Conservation (phyloP, 305 asterid genomes). For the Euphrasia arctica region DNA sequence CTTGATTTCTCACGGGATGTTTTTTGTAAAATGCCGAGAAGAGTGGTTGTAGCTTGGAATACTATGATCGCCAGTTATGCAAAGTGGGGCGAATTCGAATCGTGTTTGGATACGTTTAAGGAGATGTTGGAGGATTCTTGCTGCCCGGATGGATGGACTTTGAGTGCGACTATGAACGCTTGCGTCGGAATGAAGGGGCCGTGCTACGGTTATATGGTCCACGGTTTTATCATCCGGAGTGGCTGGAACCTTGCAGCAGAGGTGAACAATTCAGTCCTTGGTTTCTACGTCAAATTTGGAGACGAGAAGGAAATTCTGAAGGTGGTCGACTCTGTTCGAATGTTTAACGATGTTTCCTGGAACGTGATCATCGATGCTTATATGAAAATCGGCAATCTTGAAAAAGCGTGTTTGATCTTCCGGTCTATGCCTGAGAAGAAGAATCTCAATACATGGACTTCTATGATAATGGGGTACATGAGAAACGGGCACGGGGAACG, state of each 20-base stretch:
- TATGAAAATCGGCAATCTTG: slow-evolving; percentile 53
- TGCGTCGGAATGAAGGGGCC: slow-evolving; percentile 44
- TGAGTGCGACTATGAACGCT: slow-evolving; percentile 54
- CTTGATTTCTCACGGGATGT: slow-evolving; percentile 37
- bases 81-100: slow-evolving; percentile 39
- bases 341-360: slow-evolving; percentile 54
- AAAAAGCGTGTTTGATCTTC: slow-evolving; percentile 41
- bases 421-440: slow-evolving; percentile 38
- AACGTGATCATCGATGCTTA: slow-evolving; percentile 65
- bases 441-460: slow-evolving; percentile 64
- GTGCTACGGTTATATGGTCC: slow-evolving; percentile 39
- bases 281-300: slow-evolving; percentile 50
- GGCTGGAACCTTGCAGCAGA: slow-evolving; percentile 65
- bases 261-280: slow-evolving; percentile 55
- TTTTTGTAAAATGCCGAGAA: slow-evolving; percentile 53
- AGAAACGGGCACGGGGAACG: slow-evolving; percentile 50
- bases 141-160: slow-evolving; percentile 56
- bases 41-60: slow-evolving; percentile 62
- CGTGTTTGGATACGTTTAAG: slow-evolving; percentile 50
- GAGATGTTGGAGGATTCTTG: slow-evolving; percentile 51
- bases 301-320: slow-evolving; percentile 45
- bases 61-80: slow-evolving; percentile 64
- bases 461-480: slow-evolving; percentile 54
- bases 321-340: slow-evolving; percentile 34
- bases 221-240: slow-evolving; percentile 43